Evolutionary conservation across 164 flowering plant species (phyloP), one percentile per base, ranked within the genome.

Genomic region (Amborella trichopoda): DNA sequence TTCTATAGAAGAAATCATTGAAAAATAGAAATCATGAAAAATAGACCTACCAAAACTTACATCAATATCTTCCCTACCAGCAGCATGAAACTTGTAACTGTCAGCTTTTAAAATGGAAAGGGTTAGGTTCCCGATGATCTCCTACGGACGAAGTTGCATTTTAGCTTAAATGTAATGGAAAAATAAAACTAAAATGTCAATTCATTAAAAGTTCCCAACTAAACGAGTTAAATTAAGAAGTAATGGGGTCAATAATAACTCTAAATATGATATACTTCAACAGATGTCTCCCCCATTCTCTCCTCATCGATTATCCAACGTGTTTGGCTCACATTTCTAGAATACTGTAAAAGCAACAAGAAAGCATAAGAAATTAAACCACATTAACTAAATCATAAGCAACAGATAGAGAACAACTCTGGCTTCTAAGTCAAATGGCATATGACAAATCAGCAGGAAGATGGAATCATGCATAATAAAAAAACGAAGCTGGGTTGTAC

Each of bases 61-160:
- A 78, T 93, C 96, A 39, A 93, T 88, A 65, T 93, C 99, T 64
- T 93, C 99, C 77, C 99, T 84, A 52, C 99, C 99, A 60, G 99
- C 96, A 63, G 96, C 99, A 66, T 93, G 99, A 50, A 93, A 93
- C 72, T 88, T 93, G 74, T 74, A 83, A 49, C 26, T 67, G 60
- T 88, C 96, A 50, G 86, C 91, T 42, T 38, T 62, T 44, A 82
- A 88, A 4, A 65, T 41, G 14, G 81, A 86, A 67, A 82, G 80
- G 61, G 83, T 63, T 52, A 50, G 66, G 60, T 67, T 51, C 14
- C 91, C 91, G n/a, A 93, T 65, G 36, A 88, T 70, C 63, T 93
- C 96, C 99, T 93, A 55, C 49, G 63, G 32, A 55, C 26, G 12
- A 58, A 53, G 32, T 40, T 52, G 20, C 22, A 41, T 17, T 14